Conservation (phyloP, 2,329 filamentous ascomycete species). For the Diaporthe nobilis region DNA sequence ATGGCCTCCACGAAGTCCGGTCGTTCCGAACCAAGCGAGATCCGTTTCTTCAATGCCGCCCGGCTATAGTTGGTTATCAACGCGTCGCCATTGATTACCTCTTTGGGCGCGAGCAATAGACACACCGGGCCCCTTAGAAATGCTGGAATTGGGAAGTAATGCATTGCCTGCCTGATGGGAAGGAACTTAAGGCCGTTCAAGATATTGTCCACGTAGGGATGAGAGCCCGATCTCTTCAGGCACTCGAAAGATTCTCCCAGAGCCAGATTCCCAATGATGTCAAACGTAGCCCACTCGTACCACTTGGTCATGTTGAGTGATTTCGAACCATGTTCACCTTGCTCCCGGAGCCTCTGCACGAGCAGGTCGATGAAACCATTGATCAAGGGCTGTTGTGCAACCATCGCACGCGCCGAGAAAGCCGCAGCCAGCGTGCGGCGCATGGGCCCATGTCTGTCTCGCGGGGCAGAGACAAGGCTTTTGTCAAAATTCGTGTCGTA, state of each 20-base stretch:
- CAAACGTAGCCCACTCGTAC: conserved; percentile 51
- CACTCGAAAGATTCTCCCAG: conserved; percentile 37
- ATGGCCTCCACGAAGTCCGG: conserved; percentile 37
- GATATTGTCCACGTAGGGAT: conserved; percentile 34
- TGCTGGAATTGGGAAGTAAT: not conserved
- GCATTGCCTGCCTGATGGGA: not conserved
- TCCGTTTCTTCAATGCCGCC: conserved; percentile 12
- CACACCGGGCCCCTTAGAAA: not conserved
- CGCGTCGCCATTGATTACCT: not conserved
- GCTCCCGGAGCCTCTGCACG: conserved; percentile 47
- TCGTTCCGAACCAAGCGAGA: conserved; percentile 1
- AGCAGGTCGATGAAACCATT: conserved; percentile 31
- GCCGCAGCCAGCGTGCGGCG: conserved; percentile 31
- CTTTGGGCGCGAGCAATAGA: not conserved
- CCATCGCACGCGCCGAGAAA: conserved; percentile 36
- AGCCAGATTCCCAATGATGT: conserved; percentile 44
- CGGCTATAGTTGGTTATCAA: not conserved
- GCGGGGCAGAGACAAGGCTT: not conserved
- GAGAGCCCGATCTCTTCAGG: conserved; percentile 20
- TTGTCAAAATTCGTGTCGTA: not conserved
- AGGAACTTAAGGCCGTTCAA: conserved; percentile 14
- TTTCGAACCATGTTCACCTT: conserved; percentile 40
- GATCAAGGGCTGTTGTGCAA: conserved; percentile 37
- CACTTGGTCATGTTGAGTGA: conserved; percentile 47
- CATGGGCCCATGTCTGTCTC: conserved; percentile 29